Conservation (phyloP, 2,329 filamentous ascomycete species). For the Penicillium sumatraense region DNA sequence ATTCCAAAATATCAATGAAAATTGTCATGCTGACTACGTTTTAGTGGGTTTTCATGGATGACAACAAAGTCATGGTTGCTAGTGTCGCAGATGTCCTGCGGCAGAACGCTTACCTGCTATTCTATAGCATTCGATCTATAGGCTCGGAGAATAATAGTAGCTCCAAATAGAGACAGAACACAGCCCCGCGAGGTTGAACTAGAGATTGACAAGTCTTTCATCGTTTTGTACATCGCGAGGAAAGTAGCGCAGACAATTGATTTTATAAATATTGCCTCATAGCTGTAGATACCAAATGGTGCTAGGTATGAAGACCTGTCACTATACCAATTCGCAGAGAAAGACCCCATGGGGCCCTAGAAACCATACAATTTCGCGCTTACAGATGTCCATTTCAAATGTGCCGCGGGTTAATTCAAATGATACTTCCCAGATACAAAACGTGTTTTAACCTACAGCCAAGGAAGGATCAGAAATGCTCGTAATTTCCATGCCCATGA, state of each 20-base stretch:
- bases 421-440: too few species aligned
- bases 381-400: too few species aligned
- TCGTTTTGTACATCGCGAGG: not conserved
- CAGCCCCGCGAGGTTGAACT: not conserved
- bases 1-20: not conserved
- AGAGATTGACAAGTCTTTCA: not conserved
- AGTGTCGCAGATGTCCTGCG: conserved; percentile 82
- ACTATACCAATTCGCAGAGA: not conserved
- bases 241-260: not conserved
- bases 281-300: not conserved
- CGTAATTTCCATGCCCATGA: too few species aligned
- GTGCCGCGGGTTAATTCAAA: too few species aligned
- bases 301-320: not conserved
- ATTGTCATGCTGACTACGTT: conserved; percentile 8
- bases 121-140: conserved; percentile 63
- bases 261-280: not conserved
- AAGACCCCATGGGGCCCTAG: too few species aligned
- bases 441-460: too few species aligned
- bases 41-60: conserved; percentile 94
- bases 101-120: conserved; percentile 87
- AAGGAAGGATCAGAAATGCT: too few species aligned
- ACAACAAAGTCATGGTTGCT: conserved; percentile 86
- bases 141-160: conserved; percentile 4
- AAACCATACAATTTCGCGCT: too few species aligned
- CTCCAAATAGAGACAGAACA: not conserved